Evolutionary conservation across 106 monocot species (phyloP), one percentile per base, ranked within the genome.

Genomic region (Dendrobium chrysotoxum): DNA sequence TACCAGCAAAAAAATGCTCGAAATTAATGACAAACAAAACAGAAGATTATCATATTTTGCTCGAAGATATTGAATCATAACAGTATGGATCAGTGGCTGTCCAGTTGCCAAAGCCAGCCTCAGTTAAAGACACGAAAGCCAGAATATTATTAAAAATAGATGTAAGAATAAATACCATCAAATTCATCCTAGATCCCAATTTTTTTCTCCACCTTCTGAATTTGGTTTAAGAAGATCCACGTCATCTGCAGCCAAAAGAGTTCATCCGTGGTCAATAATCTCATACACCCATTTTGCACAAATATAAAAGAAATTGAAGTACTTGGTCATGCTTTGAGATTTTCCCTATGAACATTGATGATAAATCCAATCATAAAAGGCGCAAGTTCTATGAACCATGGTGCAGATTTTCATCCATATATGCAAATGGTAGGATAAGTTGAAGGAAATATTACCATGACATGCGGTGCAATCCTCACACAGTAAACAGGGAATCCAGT

Each of bases 401-500:
- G 67, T 28, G 26, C 25, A 28, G 6, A 67, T 11, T 67, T 67
- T 67, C 28, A 28, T 67, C 67, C 7, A 67, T 1, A 67, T 67
- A 28, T 7, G 10, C 28, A 67, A 28, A 67, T 46, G 67, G 2
- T 30, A 70, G 13, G 70, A 31, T 30, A 67, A 8, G 13, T 23
- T 31, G 70, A 31, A 30, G 70, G 30, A 70, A 70, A 31, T 3
- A 23, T 83, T 82, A 90, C 90, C 90, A 90, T 90, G 72, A 90
- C 90, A 83, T 90, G 90, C 15, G 90, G 90, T 47, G 90, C 90
- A 81, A 90, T 90, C 85, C 90, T 90, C 31, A 90, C 80, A 45
- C 87, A 90, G 83, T 90, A 90, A 8, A 92, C 89, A 40, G 92
- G 92, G 80, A 92, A 92, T 30, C 92, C 92, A 16, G 92, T 92